Evolutionary conservation across 192 early-diverging fungal genomes (phyloP), one percentile per base, ranked within the genome.

Genomic region (Entophlyctis helioformis): DNA sequence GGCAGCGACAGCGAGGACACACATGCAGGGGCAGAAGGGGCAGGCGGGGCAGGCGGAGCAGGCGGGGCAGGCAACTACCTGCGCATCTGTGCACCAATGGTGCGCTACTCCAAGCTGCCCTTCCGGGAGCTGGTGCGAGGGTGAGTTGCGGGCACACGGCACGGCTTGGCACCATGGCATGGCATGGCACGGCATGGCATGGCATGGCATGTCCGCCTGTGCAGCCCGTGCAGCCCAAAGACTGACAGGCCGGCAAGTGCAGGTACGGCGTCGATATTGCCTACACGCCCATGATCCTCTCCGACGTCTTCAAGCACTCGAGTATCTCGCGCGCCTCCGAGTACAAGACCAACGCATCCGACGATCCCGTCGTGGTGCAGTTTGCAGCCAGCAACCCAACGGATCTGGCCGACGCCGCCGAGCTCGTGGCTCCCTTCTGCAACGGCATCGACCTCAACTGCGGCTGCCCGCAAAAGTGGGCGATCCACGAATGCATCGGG

Each of bases 401-500:
- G 5, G 89, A 97, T 52, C 66, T 89, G 6, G 86, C 84, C 10
- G 84, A 87, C 27, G 94, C 94, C 0, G 80, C 83, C 0, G 81
- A 85, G 44, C 60, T 93, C 6, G 85, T 82, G 2, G 76, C 86
- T 4, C 83, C 81, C 5, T 92, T 74, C 44, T 39, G 40, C 28
- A 64, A 60, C 36, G 73, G 69, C 20, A 61, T 76, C 18, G 64
- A 74, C 54, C 57, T 77, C 24, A 71, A 98, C 57, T 98, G 91
- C 64, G 94, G 94, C 16, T 98, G 94, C 50, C 94, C 94, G 15
- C 94, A 98, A 63, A 80, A 78, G 60, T 95, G 91, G 91, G 94
- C 94, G 0, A 80, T 87, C 53, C 64, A 85, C 22, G 94, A 95
- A 61, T 61, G 72, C 9, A 87, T 95, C 48, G 94, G 94, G 2